Evolutionary conservation across 192 early-diverging fungal species (phyloP).

Genomic region (Coemansia sp.): DNA sequence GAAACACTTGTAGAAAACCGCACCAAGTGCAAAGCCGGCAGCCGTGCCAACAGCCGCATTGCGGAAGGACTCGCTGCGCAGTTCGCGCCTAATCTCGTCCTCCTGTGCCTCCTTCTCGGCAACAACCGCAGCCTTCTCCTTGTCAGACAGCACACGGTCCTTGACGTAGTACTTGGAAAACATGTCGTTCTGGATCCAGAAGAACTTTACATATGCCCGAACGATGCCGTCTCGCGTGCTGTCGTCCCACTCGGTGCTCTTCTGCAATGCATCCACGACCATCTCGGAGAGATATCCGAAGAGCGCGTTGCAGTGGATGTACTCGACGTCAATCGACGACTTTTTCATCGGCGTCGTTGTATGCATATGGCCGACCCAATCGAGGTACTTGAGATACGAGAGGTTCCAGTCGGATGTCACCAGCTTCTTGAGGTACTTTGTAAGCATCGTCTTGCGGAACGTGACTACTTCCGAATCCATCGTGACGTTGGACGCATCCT

Average conservation of each 20-base stretch:
- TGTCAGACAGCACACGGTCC: slow-evolving; percentile 53
- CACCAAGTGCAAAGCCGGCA: slow-evolving; percentile 28
- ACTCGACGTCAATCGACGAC: slow-evolving; percentile 77
- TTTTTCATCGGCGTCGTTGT: slow-evolving; percentile 70
- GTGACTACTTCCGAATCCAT: slow-evolving; percentile 70
- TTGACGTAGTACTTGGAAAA: slow-evolving; percentile 74
- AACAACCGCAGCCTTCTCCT: slow-evolving; percentile 31
- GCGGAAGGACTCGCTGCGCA: slow-evolving; percentile 42
- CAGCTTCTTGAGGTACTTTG: slow-evolving; percentile 70
- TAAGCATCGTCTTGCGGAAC: slow-evolving; percentile 75
- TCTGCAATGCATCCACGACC: slow-evolving; percentile 57
- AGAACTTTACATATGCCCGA: slow-evolving; percentile 74
- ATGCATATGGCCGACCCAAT: slow-evolving; percentile 80
- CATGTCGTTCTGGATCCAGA: slow-evolving; percentile 85
- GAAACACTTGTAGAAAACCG: slow-evolving; percentile 23
- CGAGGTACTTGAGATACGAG: slow-evolving; percentile 68
- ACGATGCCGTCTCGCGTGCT: slow-evolving; percentile 59
- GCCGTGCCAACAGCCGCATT: slow-evolving; percentile 26
- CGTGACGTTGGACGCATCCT: slow-evolving; percentile 49
- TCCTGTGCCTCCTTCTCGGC: slow-evolving; percentile 20
- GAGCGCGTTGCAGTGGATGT: slow-evolving; percentile 78
- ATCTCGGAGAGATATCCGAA: slow-evolving; percentile 65
- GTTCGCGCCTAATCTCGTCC: slow-evolving; percentile 25
- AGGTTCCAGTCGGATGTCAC: slow-evolving; percentile 53
- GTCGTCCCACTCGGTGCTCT: slow-evolving; percentile 57